Evolutionary conservation across 1,284 basidiomycete genomes (phyloP).

Genomic region (Tilletia walkeri): DNA sequence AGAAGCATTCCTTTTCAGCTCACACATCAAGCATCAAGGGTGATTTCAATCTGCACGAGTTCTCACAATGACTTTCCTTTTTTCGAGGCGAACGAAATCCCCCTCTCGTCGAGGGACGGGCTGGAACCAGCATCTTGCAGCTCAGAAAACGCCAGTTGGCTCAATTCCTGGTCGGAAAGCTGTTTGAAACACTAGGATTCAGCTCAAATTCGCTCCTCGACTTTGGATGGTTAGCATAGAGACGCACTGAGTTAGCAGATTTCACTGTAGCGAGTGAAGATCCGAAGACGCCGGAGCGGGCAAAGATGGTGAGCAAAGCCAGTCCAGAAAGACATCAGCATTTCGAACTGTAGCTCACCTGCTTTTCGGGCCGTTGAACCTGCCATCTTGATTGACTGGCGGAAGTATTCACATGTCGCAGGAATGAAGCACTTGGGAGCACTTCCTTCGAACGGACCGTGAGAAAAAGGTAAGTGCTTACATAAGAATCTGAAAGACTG

Average conservation of each 20-base stretch:
- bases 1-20: background rate
- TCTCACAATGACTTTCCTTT: constrained; percentile 1
- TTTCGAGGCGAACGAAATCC: background rate
- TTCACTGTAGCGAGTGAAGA: background rate
- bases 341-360: too few species aligned
- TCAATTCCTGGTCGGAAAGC: background rate
- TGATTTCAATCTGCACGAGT: background rate
- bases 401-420: too few species aligned
- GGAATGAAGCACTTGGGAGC: too few species aligned
- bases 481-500: too few species aligned
- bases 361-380: too few species aligned
- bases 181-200: background rate
- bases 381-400: too few species aligned
- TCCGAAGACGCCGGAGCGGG: too few species aligned
- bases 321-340: too few species aligned
- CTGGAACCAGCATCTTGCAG: background rate
- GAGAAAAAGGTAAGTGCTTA: too few species aligned
- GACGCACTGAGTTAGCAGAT: background rate
- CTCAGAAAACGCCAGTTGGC: background rate
- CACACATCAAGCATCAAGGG: background rate
- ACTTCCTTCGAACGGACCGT: too few species aligned
- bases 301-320: too few species aligned
- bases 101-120: background rate
- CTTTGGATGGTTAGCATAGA: background rate
- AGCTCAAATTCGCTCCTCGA: background rate